A percentile compares a stretch with the other conserved stretches of the same genome.
Evolutionary conservation across 2,329 filamentous ascomycete genomes (phyloP).

Genomic region (Talaromyces pinophilus): DNA sequence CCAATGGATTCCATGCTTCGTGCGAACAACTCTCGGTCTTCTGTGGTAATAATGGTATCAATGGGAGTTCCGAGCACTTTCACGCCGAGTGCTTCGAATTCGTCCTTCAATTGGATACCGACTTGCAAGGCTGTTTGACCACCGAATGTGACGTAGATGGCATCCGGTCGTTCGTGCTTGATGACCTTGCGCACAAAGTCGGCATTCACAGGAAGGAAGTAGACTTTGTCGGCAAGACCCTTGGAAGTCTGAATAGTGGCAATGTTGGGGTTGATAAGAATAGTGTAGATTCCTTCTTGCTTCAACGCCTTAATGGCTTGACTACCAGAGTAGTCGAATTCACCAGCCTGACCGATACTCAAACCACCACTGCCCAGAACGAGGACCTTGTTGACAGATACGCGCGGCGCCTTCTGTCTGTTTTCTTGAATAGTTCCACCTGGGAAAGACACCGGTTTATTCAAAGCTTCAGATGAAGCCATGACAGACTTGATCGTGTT

Average conservation of each 20-base stretch:
- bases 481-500: slow-evolving; percentile 74
- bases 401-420: slow-evolving; percentile 70
- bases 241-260: slow-evolving; percentile 98
- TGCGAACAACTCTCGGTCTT: slow-evolving; percentile 95
- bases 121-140: slow-evolving; percentile 96
- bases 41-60: slow-evolving; percentile 96
- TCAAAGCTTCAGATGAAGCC: slow-evolving; percentile 65
- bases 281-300: slow-evolving; percentile 96
- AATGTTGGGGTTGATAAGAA: slow-evolving; percentile 98
- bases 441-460: slow-evolving; percentile 78
- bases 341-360: slow-evolving; percentile 95
- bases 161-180: slow-evolving; percentile 87
- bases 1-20: slow-evolving; percentile 98
- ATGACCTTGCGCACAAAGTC: slow-evolving; percentile 99
- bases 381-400: slow-evolving; percentile 90
- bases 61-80: slow-evolving; percentile 95
- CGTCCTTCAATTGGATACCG: slow-evolving; percentile 95
- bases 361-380: slow-evolving; percentile 92
- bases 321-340: slow-evolving; percentile 98
- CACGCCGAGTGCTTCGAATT: slow-evolving; percentile 89
- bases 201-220: slow-evolving; percentile 94
- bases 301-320: slow-evolving; percentile 98
- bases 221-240: slow-evolving; percentile 96
- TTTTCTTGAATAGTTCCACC: slow-evolving; percentile 82
- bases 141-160: slow-evolving; percentile 97